Base-by-base conservation (phyloP, 2,329 filamentous ascomycete species). In the Davidsoniella neocaledoniae region DNA sequence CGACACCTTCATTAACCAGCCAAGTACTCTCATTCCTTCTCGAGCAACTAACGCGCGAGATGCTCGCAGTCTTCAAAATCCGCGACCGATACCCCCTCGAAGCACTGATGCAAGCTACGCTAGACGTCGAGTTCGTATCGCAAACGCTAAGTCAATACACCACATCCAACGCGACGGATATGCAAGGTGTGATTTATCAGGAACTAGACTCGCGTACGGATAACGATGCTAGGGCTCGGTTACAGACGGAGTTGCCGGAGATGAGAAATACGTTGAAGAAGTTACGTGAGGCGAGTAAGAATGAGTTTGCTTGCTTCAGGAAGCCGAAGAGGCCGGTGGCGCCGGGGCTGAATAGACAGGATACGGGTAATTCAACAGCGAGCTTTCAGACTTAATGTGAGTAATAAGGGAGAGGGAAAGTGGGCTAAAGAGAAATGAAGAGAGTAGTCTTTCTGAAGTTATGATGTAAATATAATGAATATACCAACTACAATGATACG, bases 91-190 rank as follows among this genome's bases (percentile, higher is more conserved):
- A 91, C 65, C 74, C 79, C 1, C 77, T 98, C 0, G 72, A 82
- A 4, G 81, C 84, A 5, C 75, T 98, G 46, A 94, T 96, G 81
- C 93, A 98, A 66, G 93, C 93, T 1, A 98, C 91, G 0, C 76
- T 98, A 1, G 91, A 98, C 60, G 88, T 95, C 1, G 91, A 98
- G 64, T 96, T 98, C 61, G 81, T 96, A 51, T 86, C 88, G 1
- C 91, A 98, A 68, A 95, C 90, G 4, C 73, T 98, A 33, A 84
- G 77, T 54, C 81, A 88, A 57, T 98, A 93, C 64, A 91, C 86
- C 0, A 91, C 86, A 0, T 83, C 94, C 51, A 74, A 78, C 46
- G 86, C 87, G 2, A 79, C 79, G 6, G 79, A 88, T 61, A 73
- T 85, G 12, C 91, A 96, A 67, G 83, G 83, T 57, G 79, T 88